phyloP scores from a whole-genome alignment of 495 filamentous ascomycete species.

The Baudoinia panamericana region DNA sequence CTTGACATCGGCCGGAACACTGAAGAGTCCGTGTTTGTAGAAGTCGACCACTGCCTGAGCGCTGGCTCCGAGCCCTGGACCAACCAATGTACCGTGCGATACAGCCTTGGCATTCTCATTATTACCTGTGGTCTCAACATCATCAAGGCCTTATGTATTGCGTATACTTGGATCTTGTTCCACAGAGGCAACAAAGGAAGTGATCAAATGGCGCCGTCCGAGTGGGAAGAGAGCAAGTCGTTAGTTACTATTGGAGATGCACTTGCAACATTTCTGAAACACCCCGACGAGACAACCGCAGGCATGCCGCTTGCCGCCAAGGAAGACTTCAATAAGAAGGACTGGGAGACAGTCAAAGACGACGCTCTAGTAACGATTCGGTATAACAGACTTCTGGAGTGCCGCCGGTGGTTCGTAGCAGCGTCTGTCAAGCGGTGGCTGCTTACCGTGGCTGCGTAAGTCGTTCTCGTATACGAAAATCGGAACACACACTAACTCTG shows the following conservation, averaged over 20 bases:
- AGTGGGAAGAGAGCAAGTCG: conserved; percentile 20
- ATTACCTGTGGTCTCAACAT: not conserved
- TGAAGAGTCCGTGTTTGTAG: not conserved
- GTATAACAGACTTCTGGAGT: not conserved
- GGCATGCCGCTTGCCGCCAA: not conserved
- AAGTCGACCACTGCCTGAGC: not conserved
- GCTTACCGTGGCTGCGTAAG: too few species aligned
- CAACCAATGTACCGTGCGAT: not conserved
- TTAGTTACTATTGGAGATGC: conserved; percentile 43
- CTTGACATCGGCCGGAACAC: too few species aligned
- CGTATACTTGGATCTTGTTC: not conserved
- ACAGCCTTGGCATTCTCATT: not conserved
- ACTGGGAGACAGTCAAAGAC: not conserved
- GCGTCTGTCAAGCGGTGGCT: conserved; percentile 1
- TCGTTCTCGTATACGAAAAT: too few species aligned
- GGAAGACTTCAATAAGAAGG: not conserved
- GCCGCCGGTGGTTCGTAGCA: conserved; percentile 1
- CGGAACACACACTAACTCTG: not conserved
- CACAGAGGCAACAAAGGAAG: not conserved
- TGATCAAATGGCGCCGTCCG: not conserved
- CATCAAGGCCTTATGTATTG: not conserved
- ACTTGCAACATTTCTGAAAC: conserved; percentile 34
- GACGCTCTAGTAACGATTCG: not conserved
- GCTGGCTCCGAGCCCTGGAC: not conserved
- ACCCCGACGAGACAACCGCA: conserved; percentile 10